Conservation (phyloP, 1,284 basidiomycete species). For the Ustilago cynodontis region DNA sequence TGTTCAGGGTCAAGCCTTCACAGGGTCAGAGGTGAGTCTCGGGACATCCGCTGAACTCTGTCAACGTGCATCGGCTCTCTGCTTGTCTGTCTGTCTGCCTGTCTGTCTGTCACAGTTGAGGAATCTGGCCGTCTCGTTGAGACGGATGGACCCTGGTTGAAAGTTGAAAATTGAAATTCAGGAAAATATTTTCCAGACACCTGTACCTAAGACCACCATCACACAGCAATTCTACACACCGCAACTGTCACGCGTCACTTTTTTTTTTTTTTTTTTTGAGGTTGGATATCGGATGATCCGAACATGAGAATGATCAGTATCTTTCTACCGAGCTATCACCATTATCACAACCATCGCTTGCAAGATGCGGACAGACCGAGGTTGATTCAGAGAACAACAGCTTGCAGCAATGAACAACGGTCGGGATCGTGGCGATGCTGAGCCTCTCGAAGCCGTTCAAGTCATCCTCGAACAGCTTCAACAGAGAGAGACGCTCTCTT, state of each 20-base stretch:
- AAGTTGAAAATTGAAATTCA: no score
- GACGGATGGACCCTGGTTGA: no score
- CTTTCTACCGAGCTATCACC: neutral
- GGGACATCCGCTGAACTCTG: neutral
- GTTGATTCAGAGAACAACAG: neutral
- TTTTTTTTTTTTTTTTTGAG: no score
- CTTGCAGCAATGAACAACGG: neutral
- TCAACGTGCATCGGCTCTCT: neutral
- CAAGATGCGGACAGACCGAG: neutral
- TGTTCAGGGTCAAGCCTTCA: no score
- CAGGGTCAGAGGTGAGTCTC: no score
- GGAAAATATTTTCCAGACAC: no score
- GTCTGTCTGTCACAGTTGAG: neutral
- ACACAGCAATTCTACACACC: no score
- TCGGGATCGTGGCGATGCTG: neutral
- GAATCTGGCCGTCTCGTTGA: no score
- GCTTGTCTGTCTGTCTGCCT: neutral
- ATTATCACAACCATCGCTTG: neutral
- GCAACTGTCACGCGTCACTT: neutral
- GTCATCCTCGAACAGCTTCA: constrained; percentile 12
- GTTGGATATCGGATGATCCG: neutral
- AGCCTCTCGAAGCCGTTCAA: neutral
- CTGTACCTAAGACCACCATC: no score
- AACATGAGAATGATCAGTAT: neutral
- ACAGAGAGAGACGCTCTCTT: neutral